Evolutionary conservation across 1,284 basidiomycete species (phyloP).

Genomic region (Laetiporus sulphureus): DNA sequence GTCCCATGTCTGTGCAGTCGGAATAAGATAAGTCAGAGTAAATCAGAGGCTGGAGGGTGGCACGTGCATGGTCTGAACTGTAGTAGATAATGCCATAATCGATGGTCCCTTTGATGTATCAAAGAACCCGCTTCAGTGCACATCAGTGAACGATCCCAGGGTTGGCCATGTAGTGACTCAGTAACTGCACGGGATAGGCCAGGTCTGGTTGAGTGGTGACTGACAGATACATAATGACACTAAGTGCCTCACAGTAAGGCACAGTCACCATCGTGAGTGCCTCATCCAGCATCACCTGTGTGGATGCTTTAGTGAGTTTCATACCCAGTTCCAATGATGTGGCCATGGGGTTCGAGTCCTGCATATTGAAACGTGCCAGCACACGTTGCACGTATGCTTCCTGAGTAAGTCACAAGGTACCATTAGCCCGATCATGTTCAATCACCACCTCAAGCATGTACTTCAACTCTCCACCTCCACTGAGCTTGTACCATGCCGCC

Average conservation of each 20-base stretch:
- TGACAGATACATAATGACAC: constrained; percentile 30
- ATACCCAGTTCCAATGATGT: constrained; percentile 10
- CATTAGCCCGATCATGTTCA: constrained; percentile 15
- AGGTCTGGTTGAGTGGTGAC: constrained; percentile 25
- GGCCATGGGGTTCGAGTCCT: constrained; percentile 13
- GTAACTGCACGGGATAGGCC: constrained; percentile 1
- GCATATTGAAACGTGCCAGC: constrained; percentile 20
- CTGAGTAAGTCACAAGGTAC: constrained; percentile 26
- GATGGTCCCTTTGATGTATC: constrained; percentile 33
- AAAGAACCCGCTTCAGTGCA: constrained; percentile 30
- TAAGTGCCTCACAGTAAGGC: constrained; percentile 4
- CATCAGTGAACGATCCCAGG: constrained; percentile 4
- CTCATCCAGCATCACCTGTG: background rate
- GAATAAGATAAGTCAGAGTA: constrained; percentile 36
- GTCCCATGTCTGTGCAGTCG: constrained; percentile 25
- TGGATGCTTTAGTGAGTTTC: background rate
- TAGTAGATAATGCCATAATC: constrained; percentile 22
- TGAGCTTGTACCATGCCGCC: constrained; percentile 24
- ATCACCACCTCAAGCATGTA: constrained; percentile 31
- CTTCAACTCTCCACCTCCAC: constrained; percentile 24
- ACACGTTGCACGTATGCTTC: constrained; percentile 23
- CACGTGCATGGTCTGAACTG: constrained; percentile 32
- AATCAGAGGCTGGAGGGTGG: too few relatives aligned
- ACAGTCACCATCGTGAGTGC: background rate
- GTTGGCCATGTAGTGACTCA: background rate